phyloP scores from a whole-genome alignment of 1,284 basidiomycete species.

The Kwoniella shivajii region DNA sequence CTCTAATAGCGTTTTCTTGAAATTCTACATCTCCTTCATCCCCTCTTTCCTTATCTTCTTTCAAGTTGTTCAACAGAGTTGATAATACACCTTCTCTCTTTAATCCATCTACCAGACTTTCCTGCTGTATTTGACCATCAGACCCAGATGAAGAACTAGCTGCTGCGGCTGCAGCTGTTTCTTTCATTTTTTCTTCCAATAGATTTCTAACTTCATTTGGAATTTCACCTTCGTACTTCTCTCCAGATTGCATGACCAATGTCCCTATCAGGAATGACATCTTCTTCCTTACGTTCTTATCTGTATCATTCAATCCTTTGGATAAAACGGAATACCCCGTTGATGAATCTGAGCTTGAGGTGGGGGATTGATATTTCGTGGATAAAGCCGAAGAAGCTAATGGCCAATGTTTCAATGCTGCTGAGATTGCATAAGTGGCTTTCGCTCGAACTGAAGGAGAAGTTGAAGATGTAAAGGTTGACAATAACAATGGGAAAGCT shows the following conservation, averaged over 20 bases:
- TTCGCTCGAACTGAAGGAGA: constrained; percentile 67
- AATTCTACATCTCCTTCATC: constrained; percentile 77
- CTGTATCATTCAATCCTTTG: constrained; percentile 63
- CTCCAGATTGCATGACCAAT: constrained; percentile 70
- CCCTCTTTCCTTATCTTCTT: constrained; percentile 55
- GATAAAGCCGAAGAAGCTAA: constrained; percentile 30
- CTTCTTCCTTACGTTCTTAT: constrained; percentile 78
- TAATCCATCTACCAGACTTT: constrained; percentile 32
- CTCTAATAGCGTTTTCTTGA: constrained; percentile 75
- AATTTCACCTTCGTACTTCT: constrained; percentile 50
- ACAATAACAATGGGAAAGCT: constrained; percentile 68
- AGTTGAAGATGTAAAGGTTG: constrained; percentile 62
- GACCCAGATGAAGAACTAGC: too few relatives aligned
- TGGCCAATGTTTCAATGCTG: constrained; percentile 71
- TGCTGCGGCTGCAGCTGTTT: too few relatives aligned
- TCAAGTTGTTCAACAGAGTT: constrained; percentile 22
- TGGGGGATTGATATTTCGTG: constrained; percentile 9
- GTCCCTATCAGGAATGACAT: constrained; percentile 79
- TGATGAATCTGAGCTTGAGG: neutral
- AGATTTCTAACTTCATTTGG: constrained; percentile 46
- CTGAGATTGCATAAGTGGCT: constrained; percentile 83
- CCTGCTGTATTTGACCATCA: too few relatives aligned
- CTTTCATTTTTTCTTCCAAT: constrained; percentile 32
- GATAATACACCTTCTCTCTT: constrained; percentile 37
- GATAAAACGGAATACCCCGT: constrained; percentile 35